Conservation (phyloP, 1,284 basidiomycete species). For the Singerocomus inundabilis region DNA sequence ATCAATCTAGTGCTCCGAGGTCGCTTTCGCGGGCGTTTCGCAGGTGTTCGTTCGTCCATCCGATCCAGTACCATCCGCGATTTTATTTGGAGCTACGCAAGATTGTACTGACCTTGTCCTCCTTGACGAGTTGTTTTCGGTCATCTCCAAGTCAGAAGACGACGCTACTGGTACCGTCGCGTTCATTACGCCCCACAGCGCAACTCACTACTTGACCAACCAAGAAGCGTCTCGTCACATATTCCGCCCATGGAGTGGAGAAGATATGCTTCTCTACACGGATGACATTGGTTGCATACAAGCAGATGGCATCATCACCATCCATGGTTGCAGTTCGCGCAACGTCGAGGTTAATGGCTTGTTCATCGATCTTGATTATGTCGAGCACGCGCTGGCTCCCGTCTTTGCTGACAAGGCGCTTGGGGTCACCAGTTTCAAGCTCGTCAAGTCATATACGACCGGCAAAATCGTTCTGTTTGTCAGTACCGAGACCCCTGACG, state of each 20-base stretch:
- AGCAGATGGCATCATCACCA: slow-evolving; percentile 25
- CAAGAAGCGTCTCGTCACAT: slow-evolving; percentile 25
- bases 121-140: slow-evolving; percentile 21
- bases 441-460: slow-evolving; percentile 23
- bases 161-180: slow-evolving; percentile 25
- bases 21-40: slow-evolving; percentile 29
- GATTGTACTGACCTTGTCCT: slow-evolving; percentile 27
- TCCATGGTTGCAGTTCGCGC: slow-evolving; percentile 27
- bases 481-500: slow-evolving; percentile 14
- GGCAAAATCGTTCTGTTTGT: slow-evolving; percentile 28
- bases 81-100: slow-evolving; percentile 26
- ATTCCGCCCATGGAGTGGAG: slow-evolving; percentile 25
- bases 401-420: slow-evolving; percentile 18
- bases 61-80: slow-evolving; percentile 21
- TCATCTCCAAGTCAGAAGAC: slow-evolving; percentile 15
- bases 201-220: slow-evolving; percentile 25
- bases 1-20: slow-evolving; percentile 24
- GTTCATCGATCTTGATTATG: slow-evolving; percentile 26
- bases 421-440: slow-evolving; percentile 21
- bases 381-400: slow-evolving; percentile 23
- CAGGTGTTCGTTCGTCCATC: slow-evolving; percentile 27
- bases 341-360: slow-evolving; percentile 30
- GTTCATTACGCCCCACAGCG: slow-evolving; percentile 26
- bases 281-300: slow-evolving; percentile 27
- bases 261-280: slow-evolving; percentile 25